Evolutionary conservation across 148 eudicot species (phyloP), one percentile per base, ranked within the genome.

Genomic region (Fagopyrum homotropicum): DNA sequence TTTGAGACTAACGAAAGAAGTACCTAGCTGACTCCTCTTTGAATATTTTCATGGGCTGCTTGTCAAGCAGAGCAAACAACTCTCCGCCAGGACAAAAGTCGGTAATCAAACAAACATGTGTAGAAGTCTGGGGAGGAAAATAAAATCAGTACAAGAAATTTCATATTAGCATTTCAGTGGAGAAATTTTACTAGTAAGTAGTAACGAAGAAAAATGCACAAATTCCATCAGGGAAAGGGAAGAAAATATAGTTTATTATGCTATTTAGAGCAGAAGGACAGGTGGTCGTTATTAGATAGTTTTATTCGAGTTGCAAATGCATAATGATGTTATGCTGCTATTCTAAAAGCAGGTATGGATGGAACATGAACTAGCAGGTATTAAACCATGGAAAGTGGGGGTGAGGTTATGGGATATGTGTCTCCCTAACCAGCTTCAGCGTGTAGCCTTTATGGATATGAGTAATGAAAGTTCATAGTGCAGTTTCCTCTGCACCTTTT

Each of bases 51-150:
- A 95, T 79, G 1, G 98, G 98, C 77, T 95, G 98, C 83, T 85
- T 90, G 86, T 95, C 97, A 82, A 95, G 98, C 85, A 92, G 80
- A 57, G 89, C 92, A 83, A 95, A 95, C 75, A 95, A 81, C 81
- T 95, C 98, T 80, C 98, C 98, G 69, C 98, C 98, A 79, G 97
- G 84, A 78, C 89, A 95, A 79, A 92, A 92, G 91, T 95, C 98
- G 5, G 98, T 95, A 78, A 95, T 92, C 86, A 95, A 83, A 85
- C 97, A 92, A 83, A 95, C 92, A 7, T 95, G 98, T 57, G 96
- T 90, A 22, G 93, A 78, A 60, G 98, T 95, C 98, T 95, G 92
- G 77, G 79, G 43, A 76, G 40, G 82, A 5, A 81, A 63, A 75
- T 50, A 68, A 59, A 14, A 52, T 83, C 75, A 84, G 81, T 63